Evolutionary conservation across 331 rosid species (phyloP).

Genomic region (Dryas integrifolia): DNA sequence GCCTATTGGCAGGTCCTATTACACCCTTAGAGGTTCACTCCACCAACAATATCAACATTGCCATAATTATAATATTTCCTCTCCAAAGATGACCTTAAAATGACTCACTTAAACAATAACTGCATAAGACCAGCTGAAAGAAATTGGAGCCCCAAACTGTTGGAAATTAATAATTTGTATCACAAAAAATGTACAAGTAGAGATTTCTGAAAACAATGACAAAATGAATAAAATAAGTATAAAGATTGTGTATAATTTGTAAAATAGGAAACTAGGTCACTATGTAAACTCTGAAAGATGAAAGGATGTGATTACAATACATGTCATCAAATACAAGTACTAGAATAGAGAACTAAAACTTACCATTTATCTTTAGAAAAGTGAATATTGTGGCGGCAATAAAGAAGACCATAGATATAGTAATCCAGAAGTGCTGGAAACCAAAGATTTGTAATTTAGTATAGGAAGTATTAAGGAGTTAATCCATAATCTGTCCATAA

Average conservation of each 20-base stretch:
- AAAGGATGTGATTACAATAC: conserved; percentile 6
- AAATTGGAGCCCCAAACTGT: background rate
- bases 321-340: background rate
- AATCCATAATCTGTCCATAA: background rate
- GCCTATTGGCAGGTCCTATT: too few relatives aligned
- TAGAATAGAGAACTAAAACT: conserved; percentile 30
- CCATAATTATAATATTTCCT: too few relatives aligned
- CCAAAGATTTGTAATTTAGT: conserved; percentile 33
- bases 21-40: too few relatives aligned
- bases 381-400: conserved; percentile 85
- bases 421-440: conserved; percentile 96
- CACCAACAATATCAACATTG: too few relatives aligned
- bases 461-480: conserved; percentile 10
- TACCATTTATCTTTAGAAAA: conserved; percentile 85
- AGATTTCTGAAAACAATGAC: background rate
- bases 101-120: too few relatives aligned
- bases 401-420: conserved; percentile 96
- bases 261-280: conserved; percentile 6
- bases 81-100: too few relatives aligned
- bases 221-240: background rate
- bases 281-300: background rate
- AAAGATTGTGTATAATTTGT: background rate
- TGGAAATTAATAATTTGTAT: background rate
- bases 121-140: too few relatives aligned
- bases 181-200: background rate